These are phyloP conservation scores for Dalechampia spathulata DNA, from an alignment of 441 rosid genomes.

Conservation along the genomic window DNA sequence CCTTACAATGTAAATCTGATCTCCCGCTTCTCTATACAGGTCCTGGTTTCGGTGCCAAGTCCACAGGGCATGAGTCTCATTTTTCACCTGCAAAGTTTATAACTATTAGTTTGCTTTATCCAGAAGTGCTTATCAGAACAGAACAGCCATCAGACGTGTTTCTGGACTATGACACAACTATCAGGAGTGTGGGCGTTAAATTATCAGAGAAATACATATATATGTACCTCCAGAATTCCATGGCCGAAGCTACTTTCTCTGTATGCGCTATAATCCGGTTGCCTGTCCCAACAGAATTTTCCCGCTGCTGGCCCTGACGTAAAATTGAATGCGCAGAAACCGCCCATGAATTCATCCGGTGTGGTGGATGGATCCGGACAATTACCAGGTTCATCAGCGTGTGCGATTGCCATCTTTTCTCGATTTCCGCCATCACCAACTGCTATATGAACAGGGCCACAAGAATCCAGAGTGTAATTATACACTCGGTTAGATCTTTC, in stretches of 20 bases:
- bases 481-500: constrained; percentile 87
- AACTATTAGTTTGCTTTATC: too few species aligned
- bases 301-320: constrained; percentile 59
- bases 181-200: background rate
- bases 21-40: constrained; percentile 31
- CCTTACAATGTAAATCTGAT: constrained; percentile 62
- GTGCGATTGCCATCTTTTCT: constrained; percentile 56
- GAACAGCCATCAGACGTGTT: too few species aligned
- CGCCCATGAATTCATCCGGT: constrained; percentile 31
- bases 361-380: constrained; percentile 54
- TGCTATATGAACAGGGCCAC: constrained; percentile 67
- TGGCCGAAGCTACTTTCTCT: constrained; percentile 91
- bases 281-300: constrained; percentile 57
- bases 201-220: background rate
- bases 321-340: constrained; percentile 59
- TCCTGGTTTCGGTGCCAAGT: constrained; percentile 79
- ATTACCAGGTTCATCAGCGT: constrained; percentile 75
- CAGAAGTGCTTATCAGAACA: too few species aligned
- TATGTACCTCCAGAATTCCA: constrained; percentile 65
- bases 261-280: constrained; percentile 81
- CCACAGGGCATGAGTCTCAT: constrained; percentile 86
- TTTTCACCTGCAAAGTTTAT: constrained; percentile 46
- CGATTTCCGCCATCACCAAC: constrained; percentile 69
- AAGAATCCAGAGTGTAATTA: constrained; percentile 70
- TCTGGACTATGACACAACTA: background rate